Evolutionary conservation across 1,284 basidiomycete species (phyloP).

Genomic region (Papiliotrema terrestris): DNA sequence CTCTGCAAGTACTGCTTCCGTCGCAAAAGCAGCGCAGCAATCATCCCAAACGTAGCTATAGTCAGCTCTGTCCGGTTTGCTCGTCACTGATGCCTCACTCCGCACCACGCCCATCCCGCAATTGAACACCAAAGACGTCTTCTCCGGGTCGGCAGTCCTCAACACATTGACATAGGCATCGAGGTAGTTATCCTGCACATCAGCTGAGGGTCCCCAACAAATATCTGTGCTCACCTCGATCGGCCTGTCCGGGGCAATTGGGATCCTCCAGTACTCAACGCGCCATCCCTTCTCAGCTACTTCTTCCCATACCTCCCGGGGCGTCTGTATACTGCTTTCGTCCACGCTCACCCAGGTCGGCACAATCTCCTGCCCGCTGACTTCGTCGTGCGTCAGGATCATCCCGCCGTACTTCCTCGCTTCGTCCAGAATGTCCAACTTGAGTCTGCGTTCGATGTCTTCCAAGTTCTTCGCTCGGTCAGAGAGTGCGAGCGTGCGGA

Average conservation of each 20-base stretch:
- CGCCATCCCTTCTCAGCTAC: constrained; percentile 83
- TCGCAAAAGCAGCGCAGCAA: constrained; percentile 82
- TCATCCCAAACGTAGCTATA: constrained; percentile 88
- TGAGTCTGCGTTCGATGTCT: constrained; percentile 86
- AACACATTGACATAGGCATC: constrained; percentile 88
- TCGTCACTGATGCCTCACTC: constrained; percentile 45
- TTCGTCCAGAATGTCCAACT: constrained; percentile 91
- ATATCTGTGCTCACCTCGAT: constrained; percentile 60
- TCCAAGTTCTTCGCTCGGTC: constrained; percentile 93
- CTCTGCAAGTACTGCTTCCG: constrained; percentile 77
- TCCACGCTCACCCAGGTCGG: constrained; percentile 97
- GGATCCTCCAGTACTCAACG: constrained; percentile 82
- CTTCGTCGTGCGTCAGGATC: constrained; percentile 79
- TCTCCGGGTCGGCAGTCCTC: constrained; percentile 71
- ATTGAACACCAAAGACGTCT: constrained; percentile 85
- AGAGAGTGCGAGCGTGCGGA: constrained; percentile 74
- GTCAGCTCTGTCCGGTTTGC: background rate
- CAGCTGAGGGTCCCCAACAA: background rate
- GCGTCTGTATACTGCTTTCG: constrained; percentile 75
- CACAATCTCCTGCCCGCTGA: constrained; percentile 73
- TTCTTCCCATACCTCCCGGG: constrained; percentile 77
- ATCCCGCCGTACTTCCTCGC: constrained; percentile 81
- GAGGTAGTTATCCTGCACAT: constrained; percentile 76
- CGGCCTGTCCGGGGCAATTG: constrained; percentile 83
- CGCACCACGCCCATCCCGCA: constrained; percentile 97